phyloP scores from a whole-genome alignment of 805 yeast species.

The Candida adriatica region DNA sequence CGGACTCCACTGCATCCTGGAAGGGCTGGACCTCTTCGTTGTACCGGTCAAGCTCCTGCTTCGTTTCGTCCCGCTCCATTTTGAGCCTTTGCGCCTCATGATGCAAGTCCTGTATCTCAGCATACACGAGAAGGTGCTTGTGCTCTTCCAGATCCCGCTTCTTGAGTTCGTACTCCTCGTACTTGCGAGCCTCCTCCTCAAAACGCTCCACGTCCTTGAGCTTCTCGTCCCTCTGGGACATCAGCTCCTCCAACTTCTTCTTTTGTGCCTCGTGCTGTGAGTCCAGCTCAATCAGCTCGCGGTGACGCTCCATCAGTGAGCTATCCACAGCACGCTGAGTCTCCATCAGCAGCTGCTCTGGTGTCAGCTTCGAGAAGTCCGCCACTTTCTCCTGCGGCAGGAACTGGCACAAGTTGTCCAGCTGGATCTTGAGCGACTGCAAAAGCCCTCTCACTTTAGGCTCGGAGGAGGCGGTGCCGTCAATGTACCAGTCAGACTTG shows the following conservation, averaged over 20 bases:
- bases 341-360: constrained; percentile 66
- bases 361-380: constrained; percentile 76
- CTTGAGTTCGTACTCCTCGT: constrained; percentile 39
- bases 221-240: background rate
- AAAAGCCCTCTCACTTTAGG: constrained; percentile 38
- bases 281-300: constrained; percentile 47
- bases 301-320: constrained; percentile 49
- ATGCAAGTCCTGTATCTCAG: constrained; percentile 34
- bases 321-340: constrained; percentile 78
- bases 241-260: constrained; percentile 29
- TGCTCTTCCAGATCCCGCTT: constrained; percentile 40
- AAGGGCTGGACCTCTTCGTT: constrained; percentile 18
- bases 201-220: constrained; percentile 30
- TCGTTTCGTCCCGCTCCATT: constrained; percentile 21
- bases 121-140: constrained; percentile 41
- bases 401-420: constrained; percentile 90
- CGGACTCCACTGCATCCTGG: constrained; percentile 13
- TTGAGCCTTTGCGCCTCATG: constrained; percentile 16
- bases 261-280: constrained; percentile 30
- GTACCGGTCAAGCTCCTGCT: constrained; percentile 24
- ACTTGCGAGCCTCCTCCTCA: constrained; percentile 42
- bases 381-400: constrained; percentile 94
- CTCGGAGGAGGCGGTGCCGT: constrained; percentile 37
- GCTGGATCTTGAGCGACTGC: constrained; percentile 59
- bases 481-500: constrained; percentile 47